A percentile compares a stretch with the other conserved stretches of the same genome.
phyloP scores from a whole-genome alignment of 192 early-diverging fungal species.

The Gigaspora rosea region DNA sequence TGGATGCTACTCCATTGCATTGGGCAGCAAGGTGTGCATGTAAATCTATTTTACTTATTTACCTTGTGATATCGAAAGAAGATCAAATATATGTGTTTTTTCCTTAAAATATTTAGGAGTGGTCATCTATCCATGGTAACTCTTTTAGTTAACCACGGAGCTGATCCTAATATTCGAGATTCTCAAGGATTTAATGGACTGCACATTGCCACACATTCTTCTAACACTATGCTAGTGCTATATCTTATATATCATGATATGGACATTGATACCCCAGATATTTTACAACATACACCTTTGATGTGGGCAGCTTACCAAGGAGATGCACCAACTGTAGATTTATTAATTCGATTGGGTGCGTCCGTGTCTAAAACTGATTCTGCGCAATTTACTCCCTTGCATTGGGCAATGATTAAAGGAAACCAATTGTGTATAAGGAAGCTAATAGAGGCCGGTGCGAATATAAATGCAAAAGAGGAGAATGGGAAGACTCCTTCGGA shows the following conservation, averaged over 20 bases:
- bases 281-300: conserved; percentile 79
- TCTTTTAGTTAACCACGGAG: conserved; percentile 76
- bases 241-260: conserved; percentile 70
- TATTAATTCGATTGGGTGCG: conserved; percentile 73
- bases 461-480: conserved; percentile 64
- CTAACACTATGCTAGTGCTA: conserved; percentile 71
- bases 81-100: neutral
- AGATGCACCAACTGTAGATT: conserved; percentile 67
- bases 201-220: conserved; percentile 88
- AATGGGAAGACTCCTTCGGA: conserved; percentile 81
- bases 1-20: conserved; percentile 86
- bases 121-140: conserved; percentile 74
- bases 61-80: too few species aligned
- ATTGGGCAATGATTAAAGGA: conserved; percentile 83
- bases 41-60: too few species aligned
- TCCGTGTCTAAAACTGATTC: conserved; percentile 67
- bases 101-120: conserved; percentile 52
- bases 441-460: conserved; percentile 75
- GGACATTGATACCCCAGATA: conserved; percentile 74
- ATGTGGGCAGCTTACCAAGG: conserved; percentile 97
- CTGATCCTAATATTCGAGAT: conserved; percentile 71
- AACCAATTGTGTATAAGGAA: conserved; percentile 56
- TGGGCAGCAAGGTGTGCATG: conserved; percentile 78
- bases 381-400: conserved; percentile 80
- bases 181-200: conserved; percentile 87